These are phyloP conservation scores for Neurospora africana DNA, from an alignment of 495 filamentous ascomycete genomes.

Conservation along the genomic window DNA sequence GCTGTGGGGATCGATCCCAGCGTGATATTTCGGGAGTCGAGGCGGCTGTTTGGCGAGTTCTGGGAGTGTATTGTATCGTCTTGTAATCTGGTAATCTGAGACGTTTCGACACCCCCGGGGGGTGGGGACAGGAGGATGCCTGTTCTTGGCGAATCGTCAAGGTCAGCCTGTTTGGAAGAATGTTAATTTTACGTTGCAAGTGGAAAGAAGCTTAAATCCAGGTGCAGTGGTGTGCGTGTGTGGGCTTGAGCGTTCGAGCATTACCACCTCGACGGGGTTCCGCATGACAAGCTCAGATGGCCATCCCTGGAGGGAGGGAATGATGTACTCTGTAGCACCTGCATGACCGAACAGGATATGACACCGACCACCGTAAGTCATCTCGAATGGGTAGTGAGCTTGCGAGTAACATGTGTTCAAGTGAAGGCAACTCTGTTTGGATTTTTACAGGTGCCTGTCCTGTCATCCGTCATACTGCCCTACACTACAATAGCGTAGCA, in stretches of 20 bases:
- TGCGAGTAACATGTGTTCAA: background rate
- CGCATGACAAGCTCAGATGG: conserved; percentile 3
- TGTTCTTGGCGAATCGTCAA: conserved; percentile 8
- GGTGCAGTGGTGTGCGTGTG: background rate
- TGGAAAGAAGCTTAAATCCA: conserved; percentile 12
- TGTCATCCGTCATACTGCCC: background rate
- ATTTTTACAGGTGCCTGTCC: background rate
- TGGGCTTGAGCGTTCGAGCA: conserved; percentile 1
- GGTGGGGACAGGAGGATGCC: conserved; percentile 2
- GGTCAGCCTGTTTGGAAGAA: conserved; percentile 3
- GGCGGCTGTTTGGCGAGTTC: background rate
- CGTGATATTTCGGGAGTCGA: background rate
- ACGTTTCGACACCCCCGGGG: conserved; percentile 9
- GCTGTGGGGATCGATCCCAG: background rate
- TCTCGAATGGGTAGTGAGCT: background rate
- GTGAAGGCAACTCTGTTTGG: background rate
- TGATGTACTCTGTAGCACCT: background rate
- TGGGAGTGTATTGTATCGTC: background rate
- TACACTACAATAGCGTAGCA: background rate
- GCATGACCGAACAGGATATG: background rate
- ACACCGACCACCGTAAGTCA: background rate
- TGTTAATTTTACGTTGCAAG: background rate
- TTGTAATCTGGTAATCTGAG: conserved; percentile 6
- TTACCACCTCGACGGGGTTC: background rate
- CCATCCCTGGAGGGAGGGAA: background rate